These are phyloP conservation scores for Apiospora hydei DNA, from an alignment of 2,329 filamentous ascomycete species.

Conservation along the genomic window DNA sequence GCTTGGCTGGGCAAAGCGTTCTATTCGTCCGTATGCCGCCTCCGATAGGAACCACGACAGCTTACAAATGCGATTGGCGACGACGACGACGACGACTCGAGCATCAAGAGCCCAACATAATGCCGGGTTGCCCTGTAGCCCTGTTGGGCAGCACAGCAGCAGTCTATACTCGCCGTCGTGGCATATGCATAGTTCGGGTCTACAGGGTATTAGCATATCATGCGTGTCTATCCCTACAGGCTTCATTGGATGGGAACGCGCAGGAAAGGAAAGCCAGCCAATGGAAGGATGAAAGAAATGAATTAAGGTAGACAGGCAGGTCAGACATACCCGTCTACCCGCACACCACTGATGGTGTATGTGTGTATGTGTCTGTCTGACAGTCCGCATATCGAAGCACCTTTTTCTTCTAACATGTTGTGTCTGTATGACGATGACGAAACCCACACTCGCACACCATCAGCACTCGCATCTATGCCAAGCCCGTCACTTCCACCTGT, in stretches of 20 bases:
- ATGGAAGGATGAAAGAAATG: not conserved
- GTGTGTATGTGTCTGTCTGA: constrained; percentile 2
- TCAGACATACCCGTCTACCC: constrained; percentile 6
- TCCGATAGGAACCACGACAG: not conserved
- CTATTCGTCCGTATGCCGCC: constrained; percentile 10
- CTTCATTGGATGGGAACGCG: not conserved
- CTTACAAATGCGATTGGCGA: constrained; percentile 2
- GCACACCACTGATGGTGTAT: not conserved
- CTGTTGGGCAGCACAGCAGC: not conserved
- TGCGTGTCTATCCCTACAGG: not conserved
- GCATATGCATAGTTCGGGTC: not conserved
- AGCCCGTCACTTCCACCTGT: constrained; percentile 7
- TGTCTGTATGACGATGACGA: constrained; percentile 17
- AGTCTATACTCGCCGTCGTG: constrained; percentile 1
- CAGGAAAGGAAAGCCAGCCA: not conserved
- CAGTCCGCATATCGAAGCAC: not conserved
- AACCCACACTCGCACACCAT: not conserved
- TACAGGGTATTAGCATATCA: not conserved
- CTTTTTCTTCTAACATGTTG: not conserved
- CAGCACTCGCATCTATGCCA: constrained; percentile 5
- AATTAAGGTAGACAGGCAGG: not conserved
- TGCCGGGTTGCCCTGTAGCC: not conserved
- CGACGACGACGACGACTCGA: not conserved
- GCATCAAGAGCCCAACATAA: not conserved
- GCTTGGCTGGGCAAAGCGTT: no score